phyloP scores from a whole-genome alignment of 164 flowering plant genomes.

The Magnolia officinalis region DNA sequence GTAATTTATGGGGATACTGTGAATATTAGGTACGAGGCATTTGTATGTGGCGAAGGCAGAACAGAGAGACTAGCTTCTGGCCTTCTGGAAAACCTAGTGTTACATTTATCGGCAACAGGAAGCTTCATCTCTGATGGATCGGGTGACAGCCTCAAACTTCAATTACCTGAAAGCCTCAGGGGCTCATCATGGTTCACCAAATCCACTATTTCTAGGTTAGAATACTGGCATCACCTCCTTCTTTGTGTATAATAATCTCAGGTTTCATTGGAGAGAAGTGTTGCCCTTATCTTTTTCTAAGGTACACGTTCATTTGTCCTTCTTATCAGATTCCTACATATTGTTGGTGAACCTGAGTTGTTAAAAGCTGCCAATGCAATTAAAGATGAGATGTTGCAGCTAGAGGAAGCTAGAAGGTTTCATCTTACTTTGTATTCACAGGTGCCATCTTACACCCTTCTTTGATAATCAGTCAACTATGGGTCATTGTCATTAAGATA shows the following conservation, averaged over 20 bases:
- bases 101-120: constrained; percentile 43
- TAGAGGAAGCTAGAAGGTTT: constrained; percentile 76
- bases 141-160: constrained; percentile 43
- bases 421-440: constrained; percentile 72
- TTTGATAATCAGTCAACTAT: neutral
- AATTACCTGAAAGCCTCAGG: constrained; percentile 33
- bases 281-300: neutral
- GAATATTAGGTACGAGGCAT: constrained; percentile 62
- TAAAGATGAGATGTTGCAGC: constrained; percentile 66
- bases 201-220: constrained; percentile 63
- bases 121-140: constrained; percentile 32
- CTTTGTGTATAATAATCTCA: neutral
- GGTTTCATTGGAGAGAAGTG: neutral
- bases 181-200: constrained; percentile 71
- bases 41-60: constrained; percentile 29
- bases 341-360: constrained; percentile 47
- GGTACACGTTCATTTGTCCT: neutral
- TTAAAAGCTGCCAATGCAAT: constrained; percentile 32
- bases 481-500: neutral
- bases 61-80: constrained; percentile 57
- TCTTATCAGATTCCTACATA: constrained; percentile 54
- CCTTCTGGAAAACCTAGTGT: constrained; percentile 45
- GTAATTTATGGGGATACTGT: neutral
- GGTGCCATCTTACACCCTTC: constrained; percentile 31
- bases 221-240: constrained; percentile 1